These are phyloP conservation scores for Hibiscus trionum DNA, from an alignment of 345 rosid genomes.

Conservation along the genomic window DNA sequence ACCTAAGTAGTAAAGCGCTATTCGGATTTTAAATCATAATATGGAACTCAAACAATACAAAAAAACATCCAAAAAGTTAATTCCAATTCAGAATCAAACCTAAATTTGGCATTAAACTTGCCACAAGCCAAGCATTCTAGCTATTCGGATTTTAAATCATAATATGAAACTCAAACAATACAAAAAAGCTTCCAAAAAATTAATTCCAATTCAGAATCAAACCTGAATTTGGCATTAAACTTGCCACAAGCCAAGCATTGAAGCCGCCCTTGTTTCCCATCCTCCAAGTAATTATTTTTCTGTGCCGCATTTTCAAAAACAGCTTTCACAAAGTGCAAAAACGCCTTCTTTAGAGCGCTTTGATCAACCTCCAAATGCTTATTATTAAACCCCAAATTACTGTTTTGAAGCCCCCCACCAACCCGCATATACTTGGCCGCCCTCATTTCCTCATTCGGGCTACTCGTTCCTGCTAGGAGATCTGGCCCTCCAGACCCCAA, in stretches of 20 bases:
- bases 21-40: background rate
- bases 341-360: conserved; percentile 52
- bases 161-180: background rate
- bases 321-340: conserved; percentile 57
- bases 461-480: conserved; percentile 29
- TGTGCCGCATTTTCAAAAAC: conserved; percentile 50
- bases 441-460: conserved; percentile 42
- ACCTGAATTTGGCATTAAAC: conserved; percentile 38
- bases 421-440: conserved; percentile 47
- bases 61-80: conserved; percentile 7
- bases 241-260: conserved; percentile 82
- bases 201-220: conserved; percentile 12
- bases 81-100: conserved; percentile 10
- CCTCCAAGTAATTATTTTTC: conserved; percentile 69
- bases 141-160: background rate
- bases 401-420: conserved; percentile 25
- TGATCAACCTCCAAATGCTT: conserved; percentile 54
- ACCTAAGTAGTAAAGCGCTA: conserved; percentile 4
- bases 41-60: background rate
- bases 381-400: conserved; percentile 13
- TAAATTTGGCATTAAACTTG: conserved; percentile 54
- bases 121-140: conserved; percentile 58
- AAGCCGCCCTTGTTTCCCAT: conserved; percentile 70
- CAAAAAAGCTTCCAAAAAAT: conserved; percentile 8
- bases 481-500: conserved; percentile 14